Conservation (phyloP, 495 filamentous ascomycete genomes). For the Aspergillus haitiensis region DNA sequence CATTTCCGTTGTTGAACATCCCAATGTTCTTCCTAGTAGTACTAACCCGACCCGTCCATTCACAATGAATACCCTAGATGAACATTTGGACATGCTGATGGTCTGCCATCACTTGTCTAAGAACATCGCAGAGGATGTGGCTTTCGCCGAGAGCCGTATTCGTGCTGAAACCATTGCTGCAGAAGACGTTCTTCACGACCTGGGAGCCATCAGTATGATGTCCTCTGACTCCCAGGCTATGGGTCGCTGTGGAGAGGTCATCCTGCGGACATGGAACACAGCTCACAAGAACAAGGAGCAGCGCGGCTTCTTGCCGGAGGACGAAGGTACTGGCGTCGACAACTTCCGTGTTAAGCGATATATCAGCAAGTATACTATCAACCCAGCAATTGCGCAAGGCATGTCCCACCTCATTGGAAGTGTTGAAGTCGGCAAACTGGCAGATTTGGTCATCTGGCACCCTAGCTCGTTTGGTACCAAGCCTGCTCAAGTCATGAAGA, state of each 20-base stretch:
- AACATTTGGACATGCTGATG: conserved; percentile 99
- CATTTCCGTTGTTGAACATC: conserved; percentile 87
- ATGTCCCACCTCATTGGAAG: conserved; percentile 89
- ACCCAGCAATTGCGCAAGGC: conserved; percentile 90
- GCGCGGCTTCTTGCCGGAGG: conserved; percentile 72
- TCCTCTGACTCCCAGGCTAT: conserved; percentile 94
- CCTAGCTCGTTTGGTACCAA: conserved; percentile 87
- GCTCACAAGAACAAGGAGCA: conserved; percentile 97
- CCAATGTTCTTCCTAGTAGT: conserved; percentile 87
- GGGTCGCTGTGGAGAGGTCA: conserved; percentile 94
- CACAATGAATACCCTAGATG: conserved; percentile 90
- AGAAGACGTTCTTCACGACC: conserved; percentile 94
- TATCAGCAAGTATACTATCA: conserved; percentile 96
- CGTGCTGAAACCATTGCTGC: conserved; percentile 95
- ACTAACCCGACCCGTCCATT: conserved; percentile 95
- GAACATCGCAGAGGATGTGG: conserved; percentile 93
- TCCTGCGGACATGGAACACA: conserved; percentile 95
- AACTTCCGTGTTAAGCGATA: conserved; percentile 95
- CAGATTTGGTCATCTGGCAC: conserved; percentile 89
- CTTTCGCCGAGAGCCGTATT: conserved; percentile 94
- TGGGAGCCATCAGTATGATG: conserved; percentile 99
- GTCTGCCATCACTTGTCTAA: conserved; percentile 93
- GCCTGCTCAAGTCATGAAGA: conserved; percentile 80
- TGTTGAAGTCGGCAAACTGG: conserved; percentile 86
- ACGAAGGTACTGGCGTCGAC: conserved; percentile 79